Percentiles rank a stretch among this genome's conserved stretches.
These are phyloP conservation scores for Ascocoryne sarcoides DNA, from an alignment of 2,329 filamentous ascomycete genomes.

Conservation along the genomic window DNA sequence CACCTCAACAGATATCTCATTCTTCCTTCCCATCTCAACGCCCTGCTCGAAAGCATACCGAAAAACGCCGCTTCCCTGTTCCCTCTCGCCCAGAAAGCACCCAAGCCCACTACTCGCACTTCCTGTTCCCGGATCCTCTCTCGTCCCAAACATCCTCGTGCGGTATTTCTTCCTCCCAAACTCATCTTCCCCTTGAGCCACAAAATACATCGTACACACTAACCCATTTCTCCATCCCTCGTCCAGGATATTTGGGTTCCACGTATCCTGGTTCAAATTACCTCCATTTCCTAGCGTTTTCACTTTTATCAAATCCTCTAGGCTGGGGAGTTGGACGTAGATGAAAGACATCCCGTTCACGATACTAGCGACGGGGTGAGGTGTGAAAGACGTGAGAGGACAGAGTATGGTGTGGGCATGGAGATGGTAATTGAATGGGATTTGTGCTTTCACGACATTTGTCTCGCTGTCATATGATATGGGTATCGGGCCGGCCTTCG, in stretches of 20 bases:
- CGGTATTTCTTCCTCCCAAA: conserved; percentile 28
- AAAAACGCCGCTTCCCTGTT: conserved; percentile 33
- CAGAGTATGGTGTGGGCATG: conserved; percentile 40
- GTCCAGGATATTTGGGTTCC: conserved; percentile 34
- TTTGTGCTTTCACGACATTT: conserved; percentile 38
- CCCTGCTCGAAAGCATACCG: conserved; percentile 47
- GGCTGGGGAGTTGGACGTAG: conserved; percentile 49
- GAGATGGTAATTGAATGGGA: conserved; percentile 59
- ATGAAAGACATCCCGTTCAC: conserved; percentile 68
- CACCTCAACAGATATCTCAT: conserved; percentile 13
- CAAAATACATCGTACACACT: conserved; percentile 49
- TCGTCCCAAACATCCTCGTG: conserved; percentile 49
- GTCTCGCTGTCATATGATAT: conserved; percentile 25
- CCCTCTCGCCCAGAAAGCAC: conserved; percentile 43
- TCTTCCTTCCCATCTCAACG: conserved; percentile 50
- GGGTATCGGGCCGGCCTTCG: conserved; percentile 47
- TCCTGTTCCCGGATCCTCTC: conserved; percentile 55
- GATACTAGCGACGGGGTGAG: conserved; percentile 40
- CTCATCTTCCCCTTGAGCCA: conserved; percentile 32
- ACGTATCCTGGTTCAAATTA: conserved; percentile 26
- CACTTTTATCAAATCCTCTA: conserved; percentile 49
- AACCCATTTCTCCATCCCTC: conserved; percentile 45
- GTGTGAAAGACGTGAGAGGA: conserved; percentile 30
- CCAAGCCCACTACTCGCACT: conserved; percentile 50
- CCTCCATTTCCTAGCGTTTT: conserved; percentile 14